Conservation (phyloP, 768 basidiomycete genomes). For the Lactifluus echinatus region DNA sequence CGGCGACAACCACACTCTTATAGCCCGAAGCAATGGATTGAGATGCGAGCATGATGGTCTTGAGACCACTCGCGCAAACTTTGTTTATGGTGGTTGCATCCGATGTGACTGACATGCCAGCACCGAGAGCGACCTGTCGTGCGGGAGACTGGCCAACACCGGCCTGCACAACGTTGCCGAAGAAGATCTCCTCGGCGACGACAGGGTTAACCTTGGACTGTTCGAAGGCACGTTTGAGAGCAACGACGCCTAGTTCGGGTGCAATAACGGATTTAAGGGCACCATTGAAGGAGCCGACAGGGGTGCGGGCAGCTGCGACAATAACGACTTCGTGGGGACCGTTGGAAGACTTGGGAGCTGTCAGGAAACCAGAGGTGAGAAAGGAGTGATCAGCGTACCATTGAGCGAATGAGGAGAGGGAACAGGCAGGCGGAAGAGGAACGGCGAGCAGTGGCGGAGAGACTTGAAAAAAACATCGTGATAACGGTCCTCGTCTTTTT, state of each 20-base stretch:
- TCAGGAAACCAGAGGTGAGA: not conserved
- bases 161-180: constrained; percentile 96
- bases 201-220: constrained; percentile 73
- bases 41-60: constrained; percentile 88
- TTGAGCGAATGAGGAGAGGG: constrained; percentile 23
- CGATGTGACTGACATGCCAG: constrained; percentile 76
- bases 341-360: constrained; percentile 25
- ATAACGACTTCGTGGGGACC: constrained; percentile 80
- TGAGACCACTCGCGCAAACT: constrained; percentile 97
- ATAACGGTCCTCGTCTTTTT: not conserved
- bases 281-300: constrained; percentile 90
- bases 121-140: constrained; percentile 85
- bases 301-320: constrained; percentile 88
- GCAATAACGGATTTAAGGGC: constrained; percentile 82
- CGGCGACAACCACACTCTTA: constrained; percentile 79
- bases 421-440: constrained; percentile 27
- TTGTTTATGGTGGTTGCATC: constrained; percentile 99
- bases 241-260: constrained; percentile 80
- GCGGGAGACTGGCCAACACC: constrained; percentile 98
- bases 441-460: constrained; percentile 35
- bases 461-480: constrained; percentile 22
- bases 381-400: constrained; percentile 20
- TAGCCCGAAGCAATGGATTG: constrained; percentile 87
- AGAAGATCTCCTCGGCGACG: constrained; percentile 89
- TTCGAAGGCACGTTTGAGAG: constrained; percentile 84